Conservation (phyloP, 2,329 filamentous ascomycete species). For the Apiospora malaysiana region DNA sequence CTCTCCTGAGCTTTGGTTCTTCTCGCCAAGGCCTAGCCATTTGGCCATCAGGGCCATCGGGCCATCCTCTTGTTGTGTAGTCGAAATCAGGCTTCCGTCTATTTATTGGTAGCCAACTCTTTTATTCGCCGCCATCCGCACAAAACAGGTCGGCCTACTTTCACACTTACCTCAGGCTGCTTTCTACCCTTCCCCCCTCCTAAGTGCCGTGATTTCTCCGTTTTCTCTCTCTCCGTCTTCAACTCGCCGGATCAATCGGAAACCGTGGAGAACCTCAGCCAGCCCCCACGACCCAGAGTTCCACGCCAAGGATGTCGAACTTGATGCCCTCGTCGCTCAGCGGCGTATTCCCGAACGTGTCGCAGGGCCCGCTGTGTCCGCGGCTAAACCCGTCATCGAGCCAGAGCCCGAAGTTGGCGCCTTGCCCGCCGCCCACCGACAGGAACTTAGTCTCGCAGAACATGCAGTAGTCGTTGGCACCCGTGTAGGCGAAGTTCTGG, state of each 20-base stretch:
- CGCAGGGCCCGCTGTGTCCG: slow-evolving; percentile 82
- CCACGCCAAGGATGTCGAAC: slow-evolving; percentile 88
- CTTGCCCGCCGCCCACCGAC: slow-evolving; percentile 73
- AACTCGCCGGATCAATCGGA: background rate
- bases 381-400: slow-evolving; percentile 84
- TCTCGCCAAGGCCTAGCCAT: background rate
- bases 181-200: background rate
- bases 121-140: background rate
- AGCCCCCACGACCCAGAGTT: slow-evolving; percentile 87
- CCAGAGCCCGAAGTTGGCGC: slow-evolving; percentile 94
- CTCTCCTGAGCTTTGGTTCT: background rate
- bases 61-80: background rate
- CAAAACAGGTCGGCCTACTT: background rate
- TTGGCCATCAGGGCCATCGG: background rate
- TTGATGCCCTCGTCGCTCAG: slow-evolving; percentile 92
- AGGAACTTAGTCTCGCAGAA: slow-evolving; percentile 87
- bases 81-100: background rate
- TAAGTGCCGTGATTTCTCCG: background rate
- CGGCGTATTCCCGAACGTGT: slow-evolving; percentile 94
- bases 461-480: slow-evolving; percentile 95
- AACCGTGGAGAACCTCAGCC: background rate
- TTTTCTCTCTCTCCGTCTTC: too few species aligned
- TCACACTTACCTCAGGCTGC: background rate
- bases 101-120: background rate
- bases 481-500: slow-evolving; percentile 96